Evolutionary conservation across 345 rosid genomes (phyloP), one percentile per base, ranked within the genome.

Genomic region (Arabis hirsuta): DNA sequence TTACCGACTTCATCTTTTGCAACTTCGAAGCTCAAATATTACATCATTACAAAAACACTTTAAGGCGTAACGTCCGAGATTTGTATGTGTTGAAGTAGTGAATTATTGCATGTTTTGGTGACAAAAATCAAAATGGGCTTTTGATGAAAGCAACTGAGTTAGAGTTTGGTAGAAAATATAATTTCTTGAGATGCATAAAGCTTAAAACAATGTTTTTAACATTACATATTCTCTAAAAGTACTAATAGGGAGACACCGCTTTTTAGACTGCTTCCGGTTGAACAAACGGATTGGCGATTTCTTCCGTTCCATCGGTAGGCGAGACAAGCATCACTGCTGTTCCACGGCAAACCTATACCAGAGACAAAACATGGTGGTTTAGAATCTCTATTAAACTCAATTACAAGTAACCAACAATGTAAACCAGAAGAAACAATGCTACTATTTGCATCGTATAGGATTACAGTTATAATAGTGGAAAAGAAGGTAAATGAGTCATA

Each of bases 251-350:
- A 51, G 61, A 41, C 42, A 47, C 36, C 12, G 11, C 52, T 67
- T 4, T 36, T 36, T 85, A 95, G 73, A 95, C 86, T 22, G 97
- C 97, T 62, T 94, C 99, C 12, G 93, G 86, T 69, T 89, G 96
- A 73, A 83, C 41, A 8, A 95, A 95, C 26, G 99, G 99, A 80
- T 95, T 95, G 60, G 99, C 96, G 16, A 95, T 95, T 81, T 95
- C 99, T 46, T 95, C 99, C 2, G 98, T 95, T 22, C 98, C 99
- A 76, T 95, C 99, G 0, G 97, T 91, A 34, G 99, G 98, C 13
- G 98, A 95, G 34, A 95, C 99, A 9, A 95, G 91, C 99, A 95
- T 95, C 54, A 95, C 99, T 0, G 99, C 98, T 32, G 99, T 92
- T 78, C 98, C 99, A 67, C 99, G 83, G 73, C 98, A 95, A 34